Evolutionary conservation across 73 alveolate species (phyloP), one percentile per base, ranked within the genome.

Genomic region (Paramecium octaurelia): DNA sequence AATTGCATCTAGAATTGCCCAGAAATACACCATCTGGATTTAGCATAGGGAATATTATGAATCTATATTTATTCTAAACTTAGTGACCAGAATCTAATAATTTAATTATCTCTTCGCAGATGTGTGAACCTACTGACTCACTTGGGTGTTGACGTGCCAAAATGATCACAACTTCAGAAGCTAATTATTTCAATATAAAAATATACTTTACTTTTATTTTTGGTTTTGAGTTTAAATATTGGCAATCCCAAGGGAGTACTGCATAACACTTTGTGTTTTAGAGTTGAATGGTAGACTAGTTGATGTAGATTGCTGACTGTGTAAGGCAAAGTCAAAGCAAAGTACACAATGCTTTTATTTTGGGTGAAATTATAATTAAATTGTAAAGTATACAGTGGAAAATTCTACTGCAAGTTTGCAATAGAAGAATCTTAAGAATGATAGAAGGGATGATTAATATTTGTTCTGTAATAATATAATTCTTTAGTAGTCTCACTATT

Each of bases 81-180:
- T 80, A 5, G 46, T 80, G 91, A 10, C 91, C 57, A 36, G 87
- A 95, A 10, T 80, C 46, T 24, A 87, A 35, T n/a, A 68, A 69
- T 36, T 54, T 69, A 36, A 87, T 87, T 87, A 87, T 23, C 50
- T 73, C 93, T 69, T 87, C 71, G 27, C 89, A 69, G 12, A 87
- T 43, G 11, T 23, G 77, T 29, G 93, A 87, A 18, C 98, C 95
- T 4, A 96, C 97, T 9, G 98, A 94, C 71, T 96, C 98, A 11
- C 98, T 97, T 24, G 98, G 98, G 70, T 96, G 98, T 58, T 93
- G 92, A 9, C 98, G 59, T 1, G 97, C 98, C 21, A 94, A 92
- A 29, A 96, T 71, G 34, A 96, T 84, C 12, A 94, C 86, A 14
- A 96, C 96, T 87, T 95, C 58, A 92, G 93, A 50, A 86, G 80